These are phyloP conservation scores for Trichocladium antarcticum DNA, from an alignment of 495 filamentous ascomycete species.

Conservation along the genomic window DNA sequence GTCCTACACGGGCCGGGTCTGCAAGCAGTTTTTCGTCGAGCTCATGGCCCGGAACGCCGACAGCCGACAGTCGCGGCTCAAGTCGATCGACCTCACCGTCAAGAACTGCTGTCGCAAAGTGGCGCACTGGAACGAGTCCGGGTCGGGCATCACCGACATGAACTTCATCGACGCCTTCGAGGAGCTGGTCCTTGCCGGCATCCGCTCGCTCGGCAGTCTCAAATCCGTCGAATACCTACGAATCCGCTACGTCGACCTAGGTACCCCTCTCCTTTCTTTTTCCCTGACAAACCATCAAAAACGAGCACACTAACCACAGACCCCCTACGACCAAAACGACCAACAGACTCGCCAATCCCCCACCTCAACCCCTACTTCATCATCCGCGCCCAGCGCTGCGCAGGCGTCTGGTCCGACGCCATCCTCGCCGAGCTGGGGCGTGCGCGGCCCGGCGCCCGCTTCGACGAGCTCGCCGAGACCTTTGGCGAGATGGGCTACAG, in stretches of 20 bases:
- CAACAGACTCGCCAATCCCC: slow-evolving; percentile 45
- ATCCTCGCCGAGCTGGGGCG: slow-evolving; percentile 46
- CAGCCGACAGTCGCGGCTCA: slow-evolving; percentile 39
- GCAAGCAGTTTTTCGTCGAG: slow-evolving; percentile 46
- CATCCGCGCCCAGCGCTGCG: slow-evolving; percentile 44
- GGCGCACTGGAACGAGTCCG: slow-evolving; percentile 43
- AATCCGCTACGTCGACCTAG: slow-evolving; percentile 63
- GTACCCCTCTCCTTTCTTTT: slow-evolving; percentile 25
- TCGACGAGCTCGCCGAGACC: slow-evolving; percentile 47
- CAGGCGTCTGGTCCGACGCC: slow-evolving; percentile 56
- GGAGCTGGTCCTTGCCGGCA: slow-evolving; percentile 47
- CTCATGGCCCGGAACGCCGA: slow-evolving; percentile 32
- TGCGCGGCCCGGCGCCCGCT: slow-evolving; percentile 44
- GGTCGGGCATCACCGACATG: slow-evolving; percentile 55
- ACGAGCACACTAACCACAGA: not conserved
- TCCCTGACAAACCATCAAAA: not conserved
- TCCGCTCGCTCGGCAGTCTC: slow-evolving; percentile 45
- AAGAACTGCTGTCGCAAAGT: slow-evolving; percentile 56
- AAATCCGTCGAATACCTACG: slow-evolving; percentile 45
- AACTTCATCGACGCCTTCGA: slow-evolving; percentile 58
- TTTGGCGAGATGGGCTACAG: slow-evolving; percentile 40
- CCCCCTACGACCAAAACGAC: too few relatives aligned
- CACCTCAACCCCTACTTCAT: slow-evolving; percentile 58
- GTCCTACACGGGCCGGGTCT: slow-evolving; percentile 56
- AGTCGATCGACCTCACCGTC: slow-evolving; percentile 55